Evolutionary conservation across 1,284 basidiomycete genomes (phyloP), one percentile per base, ranked within the genome.

Genomic region (Papiliotrema laurentii): DNA sequence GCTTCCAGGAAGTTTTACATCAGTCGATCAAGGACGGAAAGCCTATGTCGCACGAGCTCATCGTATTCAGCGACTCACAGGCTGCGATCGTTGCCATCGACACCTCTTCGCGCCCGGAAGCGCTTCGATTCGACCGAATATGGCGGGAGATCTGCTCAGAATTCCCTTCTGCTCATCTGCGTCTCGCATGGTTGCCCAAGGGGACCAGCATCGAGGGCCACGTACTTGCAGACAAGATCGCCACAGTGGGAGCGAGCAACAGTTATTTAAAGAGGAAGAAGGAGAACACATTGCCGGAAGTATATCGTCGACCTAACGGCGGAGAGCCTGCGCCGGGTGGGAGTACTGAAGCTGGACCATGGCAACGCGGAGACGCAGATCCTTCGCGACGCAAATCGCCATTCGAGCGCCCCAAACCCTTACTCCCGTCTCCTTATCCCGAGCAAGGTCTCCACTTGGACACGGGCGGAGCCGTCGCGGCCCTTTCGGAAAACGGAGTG

Each of bases 1-100:
- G 69, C 4, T 74, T 71, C 49, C 51, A 61, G 3, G 69, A 71
- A 35, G 54, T 62, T 4, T 54, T 72, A 1, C 57, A 63, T 19
- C 56, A 60, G 9, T 60, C 63, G 2, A 64, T 69, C 51, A 65
- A 66, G 38, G 47, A 60, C 24, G 58, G 58, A 25, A 61, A 56
- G 25, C 61, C 61, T 7, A 61, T 69, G 33, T 59, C 61, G 3
- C 64, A 67, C 45, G 69, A 73, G 44, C 58, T 73, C 30, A 60
- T 68, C 38, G 60, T 74, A 26, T 74, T 74, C 43, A 63, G 56
- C 47, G 66, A 67, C 51, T 72, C 70, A 6, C 68, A 65, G 33
- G 70, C 70, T 4, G 72, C 72, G 11, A 68, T 74, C 25, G 55
- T 70, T 36, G 60, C 56, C 43, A 61, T 72, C 51, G 72, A 74